These are phyloP conservation scores for Rhizopogon vesiculosus DNA, from an alignment of 768 basidiomycete genomes.

Conservation along the genomic window DNA sequence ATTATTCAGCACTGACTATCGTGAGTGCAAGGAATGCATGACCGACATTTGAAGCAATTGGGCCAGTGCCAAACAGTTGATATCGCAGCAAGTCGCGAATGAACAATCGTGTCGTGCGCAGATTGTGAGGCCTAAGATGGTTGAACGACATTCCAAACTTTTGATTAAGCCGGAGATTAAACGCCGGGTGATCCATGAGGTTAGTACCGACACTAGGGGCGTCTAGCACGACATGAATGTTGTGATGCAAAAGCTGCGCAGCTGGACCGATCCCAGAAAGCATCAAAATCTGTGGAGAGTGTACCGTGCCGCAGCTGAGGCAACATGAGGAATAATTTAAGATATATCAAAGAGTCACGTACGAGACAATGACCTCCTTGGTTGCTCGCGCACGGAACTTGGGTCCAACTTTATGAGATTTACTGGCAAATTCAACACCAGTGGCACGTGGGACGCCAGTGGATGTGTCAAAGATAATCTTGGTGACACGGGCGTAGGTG, in stretches of 20 bases:
- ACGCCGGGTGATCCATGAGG: conserved; percentile 63
- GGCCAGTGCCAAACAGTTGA: conserved; percentile 39
- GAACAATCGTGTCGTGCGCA: conserved; percentile 18
- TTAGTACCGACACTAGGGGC: conserved; percentile 73
- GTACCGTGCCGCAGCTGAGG: conserved; percentile 54
- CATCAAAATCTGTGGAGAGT: conserved; percentile 65
- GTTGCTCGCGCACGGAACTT: conserved; percentile 43
- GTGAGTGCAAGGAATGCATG: not conserved
- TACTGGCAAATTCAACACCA: conserved; percentile 54
- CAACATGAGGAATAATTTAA: not conserved
- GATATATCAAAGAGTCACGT: conserved; percentile 15
- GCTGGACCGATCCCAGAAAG: conserved; percentile 76
- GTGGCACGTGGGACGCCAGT: conserved; percentile 41
- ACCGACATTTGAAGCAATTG: conserved; percentile 49
- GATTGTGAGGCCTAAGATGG: conserved; percentile 28
- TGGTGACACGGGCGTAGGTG: conserved; percentile 51
- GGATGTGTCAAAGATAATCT: conserved; percentile 47
- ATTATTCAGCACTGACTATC: not conserved
- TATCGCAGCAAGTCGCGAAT: conserved; percentile 37
- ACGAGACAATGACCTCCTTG: conserved; percentile 63
- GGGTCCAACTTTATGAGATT: conserved; percentile 25
- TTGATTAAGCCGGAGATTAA: conserved; percentile 49
- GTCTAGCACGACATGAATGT: conserved; percentile 54
- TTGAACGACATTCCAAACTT: conserved; percentile 39
- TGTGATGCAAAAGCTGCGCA: conserved; percentile 44